Evolutionary conservation across 2,329 filamentous ascomycete genomes (phyloP), one percentile per base, ranked within the genome.

Genomic region (Alternaria infectoria): DNA sequence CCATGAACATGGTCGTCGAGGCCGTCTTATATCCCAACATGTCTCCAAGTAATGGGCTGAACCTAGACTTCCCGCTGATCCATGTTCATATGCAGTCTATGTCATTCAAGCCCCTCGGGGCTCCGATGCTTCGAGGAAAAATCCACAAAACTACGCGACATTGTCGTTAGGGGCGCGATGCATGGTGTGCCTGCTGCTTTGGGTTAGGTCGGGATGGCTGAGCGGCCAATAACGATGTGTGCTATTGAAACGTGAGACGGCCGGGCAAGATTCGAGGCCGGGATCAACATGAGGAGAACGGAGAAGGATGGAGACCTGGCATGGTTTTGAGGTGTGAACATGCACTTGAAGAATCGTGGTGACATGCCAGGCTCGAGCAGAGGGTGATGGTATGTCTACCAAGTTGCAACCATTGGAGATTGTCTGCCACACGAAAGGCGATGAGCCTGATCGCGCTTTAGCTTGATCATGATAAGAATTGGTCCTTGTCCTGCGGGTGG

Each of bases 171-270:
- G 45, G 56, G 46, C 26, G 26, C 10, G 32, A 57, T 49, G 26
- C 43, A 54, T 59, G 49, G 44, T 21, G 36, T 62, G 61, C 65
- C 64, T 66, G 64, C 67, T 40, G 54, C 66, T 63, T 59, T 55
- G 50, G 57, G 67, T 61, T 62, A 63, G 54, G 17, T 23, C 62
- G 28, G 13, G 23, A n/a, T 47, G 43, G 11, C 17, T 13, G 15
- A 19, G 10, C 4, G 21, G 21, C 70, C 67, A 73, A 71, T 69
- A 56, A 63, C 11, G 36, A 30, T 25, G n/a, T 13, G 8, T n/a
- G n/a, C 23, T n/a, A 21, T 23, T 3, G 26, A 49, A 72, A 73
- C 69, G 69, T 73, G 69, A 70, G 64, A 71, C 64, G n/a, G n/a
- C 55, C 26, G 5, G n/a, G 25, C 28, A 54, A 19, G 49, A 25